Percentiles rank a stretch among this genome's conserved stretches.
phyloP scores from a whole-genome alignment of 1,284 basidiomycete genomes.

The Rhodotorula sp. region DNA sequence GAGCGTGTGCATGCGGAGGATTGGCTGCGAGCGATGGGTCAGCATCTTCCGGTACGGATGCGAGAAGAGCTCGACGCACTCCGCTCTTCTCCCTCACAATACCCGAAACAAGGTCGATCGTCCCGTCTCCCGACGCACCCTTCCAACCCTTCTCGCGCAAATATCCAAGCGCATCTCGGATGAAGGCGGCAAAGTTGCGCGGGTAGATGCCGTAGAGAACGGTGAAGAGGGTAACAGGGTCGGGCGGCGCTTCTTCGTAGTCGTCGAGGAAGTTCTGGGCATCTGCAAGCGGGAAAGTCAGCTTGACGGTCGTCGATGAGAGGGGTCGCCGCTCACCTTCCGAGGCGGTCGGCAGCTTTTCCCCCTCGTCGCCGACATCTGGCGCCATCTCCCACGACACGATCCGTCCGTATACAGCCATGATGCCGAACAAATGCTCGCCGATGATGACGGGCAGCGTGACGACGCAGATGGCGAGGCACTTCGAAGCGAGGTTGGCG shows the following conservation, averaged over 20 bases:
- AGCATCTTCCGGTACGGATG: not conserved
- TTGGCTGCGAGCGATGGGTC: constrained; percentile 53
- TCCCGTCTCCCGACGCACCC: constrained; percentile 64
- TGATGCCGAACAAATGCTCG: constrained; percentile 31
- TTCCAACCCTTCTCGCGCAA: constrained; percentile 57
- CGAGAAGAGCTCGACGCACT: constrained; percentile 52
- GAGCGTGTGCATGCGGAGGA: constrained; percentile 69
- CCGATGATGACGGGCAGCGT: constrained; percentile 38
- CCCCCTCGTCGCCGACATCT: constrained; percentile 1
- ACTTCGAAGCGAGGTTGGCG: constrained; percentile 28
- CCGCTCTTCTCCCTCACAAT: constrained; percentile 62
- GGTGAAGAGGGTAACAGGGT: constrained; percentile 58
- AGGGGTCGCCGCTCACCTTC: not conserved
- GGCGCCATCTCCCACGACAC: constrained; percentile 30
- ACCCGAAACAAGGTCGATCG: constrained; percentile 64
- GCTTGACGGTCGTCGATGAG: no score
- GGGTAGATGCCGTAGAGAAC: constrained; percentile 84
- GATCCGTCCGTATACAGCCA: constrained; percentile 30
- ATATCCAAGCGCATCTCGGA: constrained; percentile 65
- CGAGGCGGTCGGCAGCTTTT: not conserved
- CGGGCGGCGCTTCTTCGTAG: constrained; percentile 35
- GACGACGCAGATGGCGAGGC: constrained; percentile 34
- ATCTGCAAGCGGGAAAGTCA: not conserved
- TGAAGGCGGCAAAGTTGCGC: constrained; percentile 72
- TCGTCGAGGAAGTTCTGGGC: constrained; percentile 5